Conservation (phyloP, 2,329 filamentous ascomycete genomes). For the Aureobasidium sp. region DNA sequence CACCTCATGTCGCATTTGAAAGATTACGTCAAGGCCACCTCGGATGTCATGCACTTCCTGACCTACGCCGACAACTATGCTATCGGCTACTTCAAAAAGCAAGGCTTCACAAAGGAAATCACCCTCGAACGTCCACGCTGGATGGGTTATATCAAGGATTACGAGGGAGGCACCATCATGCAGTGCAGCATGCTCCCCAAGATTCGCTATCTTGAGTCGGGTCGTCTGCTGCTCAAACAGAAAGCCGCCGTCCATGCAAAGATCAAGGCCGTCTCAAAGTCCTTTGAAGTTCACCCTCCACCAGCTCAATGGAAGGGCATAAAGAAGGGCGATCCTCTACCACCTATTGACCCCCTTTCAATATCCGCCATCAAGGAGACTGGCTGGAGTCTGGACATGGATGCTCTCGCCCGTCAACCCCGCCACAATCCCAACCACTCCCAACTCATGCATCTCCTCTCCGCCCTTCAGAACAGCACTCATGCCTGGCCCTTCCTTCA, state of each 20-base stretch:
- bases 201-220: conserved; percentile 86
- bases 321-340: conserved; percentile 40
- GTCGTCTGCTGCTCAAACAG: conserved; percentile 92
- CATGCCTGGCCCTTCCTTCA: conserved; percentile 91
- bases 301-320: conserved; percentile 73
- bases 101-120: conserved; percentile 98
- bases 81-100: conserved; percentile 98
- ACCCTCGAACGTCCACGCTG: conserved; percentile 81
- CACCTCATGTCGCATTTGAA: conserved; percentile 98
- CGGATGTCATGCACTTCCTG: conserved; percentile 95
- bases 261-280: conserved; percentile 83
- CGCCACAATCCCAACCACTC: conserved; percentile 96
- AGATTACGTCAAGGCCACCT: conserved; percentile 95
- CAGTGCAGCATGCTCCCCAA: conserved; percentile 96
- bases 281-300: conserved; percentile 76
- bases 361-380: conserved; percentile 83
- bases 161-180: conserved; percentile 98
- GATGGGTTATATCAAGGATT: conserved; percentile 99
- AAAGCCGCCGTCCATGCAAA: conserved; percentile 94
- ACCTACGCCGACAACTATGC: conserved; percentile 99
- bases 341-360: conserved; percentile 71
- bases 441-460: conserved; percentile 82
- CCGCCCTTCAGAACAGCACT: conserved; percentile 89
- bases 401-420: conserved; percentile 87
- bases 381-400: conserved; percentile 97